These are phyloP conservation scores for Spathaspora girioi DNA, from an alignment of 805 yeast species.

Conservation along the genomic window DNA sequence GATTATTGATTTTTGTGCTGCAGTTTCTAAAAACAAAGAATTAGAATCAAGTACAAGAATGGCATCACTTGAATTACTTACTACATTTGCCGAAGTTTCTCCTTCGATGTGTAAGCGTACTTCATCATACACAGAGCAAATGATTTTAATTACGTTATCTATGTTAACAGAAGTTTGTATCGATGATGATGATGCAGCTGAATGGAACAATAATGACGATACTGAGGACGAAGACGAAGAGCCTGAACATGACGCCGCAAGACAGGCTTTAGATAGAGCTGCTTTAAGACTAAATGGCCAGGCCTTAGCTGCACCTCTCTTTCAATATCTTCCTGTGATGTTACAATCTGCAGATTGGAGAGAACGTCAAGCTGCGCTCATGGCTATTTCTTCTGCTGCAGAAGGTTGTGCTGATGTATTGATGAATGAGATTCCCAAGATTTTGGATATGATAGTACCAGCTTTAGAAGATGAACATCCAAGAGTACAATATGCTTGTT, in stretches of 20 bases:
- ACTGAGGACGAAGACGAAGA: slow-evolving; percentile 78
- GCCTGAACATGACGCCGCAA: slow-evolving; percentile 83
- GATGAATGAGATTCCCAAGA: slow-evolving; percentile 73
- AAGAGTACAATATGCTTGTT: slow-evolving; percentile 95
- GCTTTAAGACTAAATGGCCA: slow-evolving; percentile 81
- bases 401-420: slow-evolving; percentile 94
- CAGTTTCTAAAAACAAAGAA: slow-evolving; percentile 76
- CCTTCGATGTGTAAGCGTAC: slow-evolving; percentile 92
- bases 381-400: slow-evolving; percentile 96
- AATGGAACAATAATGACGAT: slow-evolving; percentile 82
- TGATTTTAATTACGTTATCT: slow-evolving; percentile 70
- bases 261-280: slow-evolving; percentile 91
- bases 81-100: slow-evolving; percentile 88
- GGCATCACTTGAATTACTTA: slow-evolving; percentile 82
- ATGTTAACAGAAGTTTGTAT: slow-evolving; percentile 91
- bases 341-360: slow-evolving; percentile 77
- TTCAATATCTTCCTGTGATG: slow-evolving; percentile 85
- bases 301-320: slow-evolving; percentile 78
- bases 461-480: slow-evolving; percentile 82
- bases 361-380: slow-evolving; percentile 92
- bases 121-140: slow-evolving; percentile 62
- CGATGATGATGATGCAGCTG: slow-evolving; percentile 82
- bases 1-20: slow-evolving; percentile 81
- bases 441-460: slow-evolving; percentile 83
- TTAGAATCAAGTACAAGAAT: slow-evolving; percentile 76